A percentile compares a stretch with the other conserved stretches of the same genome.
Evolutionary conservation across 1,139 yeast species (phyloP).

Genomic region (Chernovozyma aurita): DNA sequence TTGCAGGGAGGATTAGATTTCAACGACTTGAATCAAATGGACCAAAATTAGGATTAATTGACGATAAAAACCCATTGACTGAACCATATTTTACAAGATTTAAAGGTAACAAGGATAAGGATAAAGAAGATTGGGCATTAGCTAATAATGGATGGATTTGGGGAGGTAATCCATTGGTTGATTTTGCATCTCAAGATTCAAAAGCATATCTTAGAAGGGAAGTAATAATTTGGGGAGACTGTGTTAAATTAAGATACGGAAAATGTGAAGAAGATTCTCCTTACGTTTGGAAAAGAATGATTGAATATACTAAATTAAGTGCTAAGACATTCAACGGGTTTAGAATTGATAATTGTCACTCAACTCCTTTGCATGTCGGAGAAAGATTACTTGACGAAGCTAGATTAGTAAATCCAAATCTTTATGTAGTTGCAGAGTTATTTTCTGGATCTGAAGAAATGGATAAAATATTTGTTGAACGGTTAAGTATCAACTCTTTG

Average conservation of each 20-base stretch:
- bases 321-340: constrained; percentile 85
- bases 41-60: constrained; percentile 67
- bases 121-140: constrained; percentile 62
- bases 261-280: constrained; percentile 75
- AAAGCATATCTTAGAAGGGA: constrained; percentile 86
- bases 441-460: constrained; percentile 89
- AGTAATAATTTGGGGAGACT: constrained; percentile 96
- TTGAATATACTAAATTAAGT: constrained; percentile 63
- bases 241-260: constrained; percentile 91
- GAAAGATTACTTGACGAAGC: constrained; percentile 86
- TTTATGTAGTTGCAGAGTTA: constrained; percentile 91
- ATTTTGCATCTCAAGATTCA: constrained; percentile 79
- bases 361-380: constrained; percentile 94
- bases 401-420: constrained; percentile 73
- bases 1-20: constrained; percentile 71
- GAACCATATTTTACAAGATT: constrained; percentile 88
- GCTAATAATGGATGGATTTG: constrained; percentile 99
- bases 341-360: constrained; percentile 92
- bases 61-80: constrained; percentile 55
- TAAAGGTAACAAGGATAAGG: constrained; percentile 22
- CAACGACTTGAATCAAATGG: constrained; percentile 76
- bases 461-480: constrained; percentile 87
- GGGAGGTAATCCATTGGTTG: constrained; percentile 93
- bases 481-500: constrained; percentile 81
- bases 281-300: constrained; percentile 84